phyloP scores from a whole-genome alignment of 2,329 filamentous ascomycete species.

The Escovopsis sp. region DNA sequence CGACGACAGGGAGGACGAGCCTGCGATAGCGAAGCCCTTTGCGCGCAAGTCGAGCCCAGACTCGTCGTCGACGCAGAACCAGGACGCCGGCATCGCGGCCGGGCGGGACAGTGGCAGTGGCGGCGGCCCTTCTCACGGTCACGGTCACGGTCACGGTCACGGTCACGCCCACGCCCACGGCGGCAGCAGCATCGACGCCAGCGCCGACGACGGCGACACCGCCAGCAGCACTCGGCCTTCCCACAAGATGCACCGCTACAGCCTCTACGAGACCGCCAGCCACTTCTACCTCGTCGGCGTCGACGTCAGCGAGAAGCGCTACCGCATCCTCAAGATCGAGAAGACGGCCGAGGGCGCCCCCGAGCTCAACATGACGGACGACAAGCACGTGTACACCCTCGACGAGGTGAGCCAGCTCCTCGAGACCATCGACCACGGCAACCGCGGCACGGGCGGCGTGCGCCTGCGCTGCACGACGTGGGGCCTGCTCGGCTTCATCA shows the following conservation, averaged over 20 bases:
- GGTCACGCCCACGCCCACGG: too few species aligned
- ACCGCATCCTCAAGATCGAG: slow-evolving; percentile 89
- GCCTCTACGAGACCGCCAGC: slow-evolving; percentile 88
- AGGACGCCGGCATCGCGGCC: slow-evolving; percentile 2
- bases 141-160: too few species aligned
- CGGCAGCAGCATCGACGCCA: too few species aligned
- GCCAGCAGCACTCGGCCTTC: slow-evolving; percentile 21
- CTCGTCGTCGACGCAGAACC: slow-evolving; percentile 15
- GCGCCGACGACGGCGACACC: background rate
- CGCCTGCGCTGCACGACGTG: slow-evolving; percentile 81
- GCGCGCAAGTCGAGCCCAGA: slow-evolving; percentile 39
- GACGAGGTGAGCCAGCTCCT: slow-evolving; percentile 88
- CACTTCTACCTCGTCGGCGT: slow-evolving; percentile 90
- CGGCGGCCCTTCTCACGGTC: too few species aligned
- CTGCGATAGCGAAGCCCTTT: slow-evolving; percentile 41
- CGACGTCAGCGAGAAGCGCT: slow-evolving; percentile 76
- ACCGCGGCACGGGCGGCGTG: slow-evolving; percentile 77
- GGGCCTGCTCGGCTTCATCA: slow-evolving; percentile 89
- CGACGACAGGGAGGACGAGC: slow-evolving; percentile 44
- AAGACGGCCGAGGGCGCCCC: slow-evolving; percentile 60
- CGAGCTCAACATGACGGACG: slow-evolving; percentile 74
- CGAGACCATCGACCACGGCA: slow-evolving; percentile 88
- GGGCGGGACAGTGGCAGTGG: slow-evolving; percentile 9
- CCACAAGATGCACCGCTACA: slow-evolving; percentile 85
- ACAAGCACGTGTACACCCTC: slow-evolving; percentile 87